A percentile compares a stretch with the other conserved stretches of the same genome.
Evolutionary conservation across 441 rosid species (phyloP).

Genomic region (Brassica balearica): DNA sequence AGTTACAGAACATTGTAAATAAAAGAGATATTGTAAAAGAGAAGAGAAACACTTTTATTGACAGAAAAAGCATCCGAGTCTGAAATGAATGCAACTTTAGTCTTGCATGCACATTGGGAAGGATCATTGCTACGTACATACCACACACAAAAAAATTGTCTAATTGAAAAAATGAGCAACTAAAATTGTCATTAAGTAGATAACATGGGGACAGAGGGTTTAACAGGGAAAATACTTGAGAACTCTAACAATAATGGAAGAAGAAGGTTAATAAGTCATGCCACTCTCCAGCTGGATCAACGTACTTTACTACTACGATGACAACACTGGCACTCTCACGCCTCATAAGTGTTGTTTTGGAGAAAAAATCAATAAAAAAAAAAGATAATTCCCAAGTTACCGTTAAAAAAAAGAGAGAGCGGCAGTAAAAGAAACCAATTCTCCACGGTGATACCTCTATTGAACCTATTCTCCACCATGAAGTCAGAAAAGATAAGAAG

Average conservation of each 20-base stretch:
- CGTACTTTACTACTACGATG: background rate
- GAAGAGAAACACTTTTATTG: background rate
- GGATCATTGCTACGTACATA: background rate
- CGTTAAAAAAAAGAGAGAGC: background rate
- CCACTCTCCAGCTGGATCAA: constrained; percentile 4
- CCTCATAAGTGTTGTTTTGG: background rate
- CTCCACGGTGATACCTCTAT: no score
- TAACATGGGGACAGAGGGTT: background rate
- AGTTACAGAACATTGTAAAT: background rate
- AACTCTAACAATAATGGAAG: background rate
- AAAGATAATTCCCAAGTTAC: background rate
- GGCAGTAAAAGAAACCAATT: background rate
- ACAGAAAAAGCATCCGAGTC: background rate
- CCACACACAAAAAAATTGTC: background rate
- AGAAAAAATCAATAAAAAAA: no score
- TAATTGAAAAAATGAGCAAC: background rate
- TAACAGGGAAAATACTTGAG: background rate
- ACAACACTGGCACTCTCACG: background rate
- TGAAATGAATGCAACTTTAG: background rate
- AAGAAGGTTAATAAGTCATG: constrained; percentile 1
- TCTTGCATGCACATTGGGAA: background rate
- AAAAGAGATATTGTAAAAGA: background rate
- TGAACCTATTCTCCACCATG: background rate
- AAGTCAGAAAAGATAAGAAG: background rate
- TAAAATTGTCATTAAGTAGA: background rate